Conservation (phyloP, 2,329 filamentous ascomycete genomes). For the Nemania abortiva region DNA sequence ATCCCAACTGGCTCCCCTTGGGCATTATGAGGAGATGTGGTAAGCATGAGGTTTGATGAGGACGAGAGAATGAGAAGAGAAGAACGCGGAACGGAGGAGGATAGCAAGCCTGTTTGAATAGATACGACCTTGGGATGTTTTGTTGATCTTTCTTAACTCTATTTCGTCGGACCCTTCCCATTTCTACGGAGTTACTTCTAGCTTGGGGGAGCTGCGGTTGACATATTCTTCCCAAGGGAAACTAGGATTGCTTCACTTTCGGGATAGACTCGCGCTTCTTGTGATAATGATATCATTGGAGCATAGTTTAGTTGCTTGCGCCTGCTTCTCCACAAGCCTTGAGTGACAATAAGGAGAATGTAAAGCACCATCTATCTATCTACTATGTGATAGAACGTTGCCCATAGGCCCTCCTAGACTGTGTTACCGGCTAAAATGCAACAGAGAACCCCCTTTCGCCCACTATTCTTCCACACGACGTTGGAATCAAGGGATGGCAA, state of each 20-base stretch:
- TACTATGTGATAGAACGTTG: no score
- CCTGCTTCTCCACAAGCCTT: constrained; percentile 1
- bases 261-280: neutral
- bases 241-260: constrained; percentile 8
- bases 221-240: constrained; percentile 4
- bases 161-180: neutral
- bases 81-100: constrained; percentile 4
- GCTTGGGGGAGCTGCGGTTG: neutral
- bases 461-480: no score
- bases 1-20: no score
- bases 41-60: neutral
- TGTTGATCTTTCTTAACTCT: constrained; percentile 9
- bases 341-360: neutral
- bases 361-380: neutral
- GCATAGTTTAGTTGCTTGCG: neutral
- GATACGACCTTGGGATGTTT: neutral
- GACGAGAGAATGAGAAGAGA: constrained; percentile 4
- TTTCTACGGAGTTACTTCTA: neutral
- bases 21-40: neutral
- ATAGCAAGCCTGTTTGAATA: constrained; percentile 6
- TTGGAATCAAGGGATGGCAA: no score
- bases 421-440: no score
- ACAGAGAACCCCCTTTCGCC: no score
- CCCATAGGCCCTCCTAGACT: no score
- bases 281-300: neutral